Conservation (phyloP, 768 basidiomycete genomes). For the Amanita jacksonii region DNA sequence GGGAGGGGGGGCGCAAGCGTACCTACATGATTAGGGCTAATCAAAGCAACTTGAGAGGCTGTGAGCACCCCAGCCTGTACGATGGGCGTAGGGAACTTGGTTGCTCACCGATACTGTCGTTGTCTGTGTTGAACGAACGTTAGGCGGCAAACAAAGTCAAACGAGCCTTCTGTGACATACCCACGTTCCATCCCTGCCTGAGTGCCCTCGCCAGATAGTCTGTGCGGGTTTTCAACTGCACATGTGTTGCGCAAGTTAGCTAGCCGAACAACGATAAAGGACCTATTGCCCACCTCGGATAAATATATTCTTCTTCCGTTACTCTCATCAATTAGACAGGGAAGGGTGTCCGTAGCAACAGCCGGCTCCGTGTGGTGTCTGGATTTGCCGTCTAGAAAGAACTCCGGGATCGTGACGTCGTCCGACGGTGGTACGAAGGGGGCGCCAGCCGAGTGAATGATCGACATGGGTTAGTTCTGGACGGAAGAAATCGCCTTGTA, state of each 20-base stretch:
- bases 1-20: not conserved
- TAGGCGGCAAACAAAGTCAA: not conserved
- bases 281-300: not conserved
- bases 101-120: not conserved
- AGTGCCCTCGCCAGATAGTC: conserved; percentile 1
- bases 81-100: not conserved
- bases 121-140: not conserved
- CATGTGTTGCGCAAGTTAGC: not conserved
- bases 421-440: not conserved
- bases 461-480: not conserved
- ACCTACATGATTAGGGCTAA: conserved; percentile 1
- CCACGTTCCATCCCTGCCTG: not conserved
- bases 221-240: not conserved
- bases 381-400: not conserved
- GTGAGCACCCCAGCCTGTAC: not conserved
- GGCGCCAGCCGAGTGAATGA: not conserved
- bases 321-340: not conserved
- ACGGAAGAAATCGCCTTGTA: not conserved
- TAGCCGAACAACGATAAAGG: not conserved
- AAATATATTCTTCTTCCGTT: not conserved
- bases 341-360: not conserved
- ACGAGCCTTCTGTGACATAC: not conserved
- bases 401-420: not conserved
- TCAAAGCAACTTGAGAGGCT: not conserved
- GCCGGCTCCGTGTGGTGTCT: not conserved